These are phyloP conservation scores for Kalmusia sp. DNA, from an alignment of 2,329 filamentous ascomycete genomes.

Conservation along the genomic window DNA sequence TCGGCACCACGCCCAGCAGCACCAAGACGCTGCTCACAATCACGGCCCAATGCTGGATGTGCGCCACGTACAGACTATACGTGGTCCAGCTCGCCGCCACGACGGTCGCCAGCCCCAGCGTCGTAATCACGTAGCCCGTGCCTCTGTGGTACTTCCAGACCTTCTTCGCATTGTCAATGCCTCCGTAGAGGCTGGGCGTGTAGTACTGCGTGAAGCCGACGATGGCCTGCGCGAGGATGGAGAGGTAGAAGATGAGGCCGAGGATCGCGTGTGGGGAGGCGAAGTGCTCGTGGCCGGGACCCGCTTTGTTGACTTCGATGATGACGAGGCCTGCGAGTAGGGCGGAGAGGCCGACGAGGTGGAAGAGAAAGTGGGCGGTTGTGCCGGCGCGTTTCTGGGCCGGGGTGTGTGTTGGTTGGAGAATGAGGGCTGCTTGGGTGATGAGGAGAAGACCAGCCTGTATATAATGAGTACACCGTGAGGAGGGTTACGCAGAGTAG, in stretches of 20 bases:
- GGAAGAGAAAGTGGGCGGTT: conserved; percentile 72
- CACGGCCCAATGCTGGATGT: conserved; percentile 79
- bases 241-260: conserved; percentile 75
- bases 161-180: conserved; percentile 78
- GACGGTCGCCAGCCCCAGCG: conserved; percentile 76
- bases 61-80: conserved; percentile 72
- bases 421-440: conserved; percentile 79
- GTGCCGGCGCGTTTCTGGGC: conserved; percentile 73
- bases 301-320: conserved; percentile 85
- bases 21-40: conserved; percentile 71
- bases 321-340: conserved; percentile 71
- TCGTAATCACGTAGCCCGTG: conserved; percentile 75
- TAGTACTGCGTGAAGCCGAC: conserved; percentile 87
- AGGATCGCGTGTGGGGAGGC: conserved; percentile 82
- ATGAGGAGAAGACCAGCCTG: conserved; percentile 74
- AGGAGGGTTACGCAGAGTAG: conserved; percentile 12
- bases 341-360: conserved; percentile 67
- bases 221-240: conserved; percentile 74
- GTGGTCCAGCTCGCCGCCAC: conserved; percentile 77
- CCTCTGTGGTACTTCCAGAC: conserved; percentile 90
- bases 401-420: conserved; percentile 85
- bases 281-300: conserved; percentile 73
- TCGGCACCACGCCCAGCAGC: conserved; percentile 74
- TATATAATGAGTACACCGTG: conserved; percentile 9
- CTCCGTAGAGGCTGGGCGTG: conserved; percentile 75